Base-by-base conservation (phyloP, 208 protist genomes). In the Wallacemonas sp. region DNA sequence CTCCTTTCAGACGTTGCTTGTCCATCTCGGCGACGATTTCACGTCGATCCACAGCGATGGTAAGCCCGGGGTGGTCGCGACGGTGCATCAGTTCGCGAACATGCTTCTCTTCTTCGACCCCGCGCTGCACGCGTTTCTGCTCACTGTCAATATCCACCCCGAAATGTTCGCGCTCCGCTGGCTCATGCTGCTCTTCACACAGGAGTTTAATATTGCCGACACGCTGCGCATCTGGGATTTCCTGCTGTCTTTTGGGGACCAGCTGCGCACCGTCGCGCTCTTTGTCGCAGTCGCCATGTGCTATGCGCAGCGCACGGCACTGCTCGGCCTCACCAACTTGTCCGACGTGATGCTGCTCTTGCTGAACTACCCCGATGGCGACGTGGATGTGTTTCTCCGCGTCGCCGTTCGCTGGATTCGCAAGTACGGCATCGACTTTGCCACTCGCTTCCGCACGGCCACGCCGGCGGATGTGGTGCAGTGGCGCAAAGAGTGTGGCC, bases 151-250 rank as follows among this genome's bases (percentile, higher is more conserved):
- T 14, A 57, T 94, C 25, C 64, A 57, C 20, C 75, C 86, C 18
- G 80, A 88, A 54, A 84, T 89, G 44, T 95, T 89, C 48, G 87
- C 89, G 10, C 81, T 94, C 38, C 79, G 92, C 11, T 97, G 92
- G 92, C 70, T 97, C 12, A 93, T 87, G 55, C 72, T 95, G 4
- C 74, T 97, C 3, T 91, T 97, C 54, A 89, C 83, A 36, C 89
- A 95, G 31, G 92, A 95, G 57, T 95, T 97, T 61, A 82, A 82
- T 36, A 82, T 89, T 18, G 81, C 80, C 1, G 84, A 91, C 70
- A 67, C 82, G 0, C 76, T 94, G 64, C 70, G 87, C 10, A 62
- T 97, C 5, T 97, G 92, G 89, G 92, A 97, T 49, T 94, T 89
- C 79, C 66, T 97, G 0, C 66, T 97, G 18, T 92, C 89, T 4